Conservation (phyloP, 129 eudicot genomes). For the Tagetes erecta region DNA sequence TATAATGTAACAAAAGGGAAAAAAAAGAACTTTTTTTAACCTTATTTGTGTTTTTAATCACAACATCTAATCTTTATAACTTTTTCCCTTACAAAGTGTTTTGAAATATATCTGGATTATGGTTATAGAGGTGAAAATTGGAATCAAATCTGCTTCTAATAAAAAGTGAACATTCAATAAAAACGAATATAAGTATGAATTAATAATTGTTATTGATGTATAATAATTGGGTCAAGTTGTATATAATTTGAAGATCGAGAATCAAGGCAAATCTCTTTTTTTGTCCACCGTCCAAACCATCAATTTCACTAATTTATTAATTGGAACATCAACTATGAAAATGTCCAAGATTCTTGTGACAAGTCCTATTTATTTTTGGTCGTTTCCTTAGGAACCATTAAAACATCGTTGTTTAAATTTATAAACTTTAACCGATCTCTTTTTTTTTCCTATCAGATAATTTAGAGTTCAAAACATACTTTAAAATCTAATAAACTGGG, state of each 20-base stretch:
- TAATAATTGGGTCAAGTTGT: conserved; percentile 24
- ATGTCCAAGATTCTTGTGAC: conserved; percentile 44
- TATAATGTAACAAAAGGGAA: no score
- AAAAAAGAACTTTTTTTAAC: no score
- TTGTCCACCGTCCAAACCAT: conserved; percentile 40
- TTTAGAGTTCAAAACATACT: no score
- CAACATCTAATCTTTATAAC: no score
- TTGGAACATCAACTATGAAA: conserved; percentile 16
- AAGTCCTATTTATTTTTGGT: conserved; percentile 18
- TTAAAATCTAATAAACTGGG: no score
- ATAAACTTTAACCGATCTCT: not conserved
- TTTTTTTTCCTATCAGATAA: no score
- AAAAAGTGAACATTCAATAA: not conserved
- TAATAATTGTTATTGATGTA: conserved; percentile 11
- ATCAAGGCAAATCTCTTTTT: conserved; percentile 35
- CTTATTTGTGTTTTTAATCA: no score
- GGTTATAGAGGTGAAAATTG: not conserved
- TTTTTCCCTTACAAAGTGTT: no score
- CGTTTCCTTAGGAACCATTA: conserved; percentile 19
- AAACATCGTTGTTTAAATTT: conserved; percentile 3
- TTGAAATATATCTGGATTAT: no score
- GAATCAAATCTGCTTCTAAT: not conserved
- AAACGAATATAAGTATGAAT: not conserved
- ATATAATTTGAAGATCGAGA: conserved; percentile 19
- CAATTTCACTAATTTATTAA: conserved; percentile 12